Base-by-base conservation (phyloP, 352 stramenopile genomes). In the Sclerospora graminicola region DNA sequence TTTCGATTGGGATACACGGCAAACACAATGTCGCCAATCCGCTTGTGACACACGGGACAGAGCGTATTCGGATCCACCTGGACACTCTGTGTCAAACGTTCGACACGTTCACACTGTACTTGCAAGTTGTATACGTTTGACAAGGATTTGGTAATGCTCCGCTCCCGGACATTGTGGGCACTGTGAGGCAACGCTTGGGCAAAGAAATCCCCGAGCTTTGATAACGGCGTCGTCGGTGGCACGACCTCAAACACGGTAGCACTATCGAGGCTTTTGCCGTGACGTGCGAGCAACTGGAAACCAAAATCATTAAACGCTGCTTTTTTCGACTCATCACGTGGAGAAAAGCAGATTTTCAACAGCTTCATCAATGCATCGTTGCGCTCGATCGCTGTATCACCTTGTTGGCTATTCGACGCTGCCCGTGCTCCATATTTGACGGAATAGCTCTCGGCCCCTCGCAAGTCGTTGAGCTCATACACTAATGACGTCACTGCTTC, bases 61-160 rank as follows among this genome's bases (percentile, higher is more conserved):
- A 74, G 57, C 21, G 81, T 87, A 48, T 84, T 81, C 18, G 70
- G 57, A 35, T 93, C 81, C 42, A 93, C 80, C 62, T 93, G 78
- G 32, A 90, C 73, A 49, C 66, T 87, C 33, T 83, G 66, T 41
- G 63, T 81, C 18, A 85, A 58, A 38, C 78, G 84, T 19, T 88
- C 74, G 10, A 93, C 81, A 37, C 81, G 81, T 27, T 84, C 67
- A 53, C 81, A 93, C 54, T 93, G 81, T 30, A 93, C 78, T 54
- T 93, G 81, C 23, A 93, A 64, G 53, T 93, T 93, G 70, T 90
- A 93, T 21, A 93, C 76, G 60, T 93, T 93, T 33, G 76, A 89
- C 45, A 93, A 45, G 39, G 73, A 87, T 57, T 87, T 81, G 8
- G 70, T 66, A 21, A 93, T 83, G 44, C 67, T 81, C 43, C 71